Base-by-base conservation (phyloP, 352 stramenopile genomes). In the Aphanomyces invadans region DNA sequence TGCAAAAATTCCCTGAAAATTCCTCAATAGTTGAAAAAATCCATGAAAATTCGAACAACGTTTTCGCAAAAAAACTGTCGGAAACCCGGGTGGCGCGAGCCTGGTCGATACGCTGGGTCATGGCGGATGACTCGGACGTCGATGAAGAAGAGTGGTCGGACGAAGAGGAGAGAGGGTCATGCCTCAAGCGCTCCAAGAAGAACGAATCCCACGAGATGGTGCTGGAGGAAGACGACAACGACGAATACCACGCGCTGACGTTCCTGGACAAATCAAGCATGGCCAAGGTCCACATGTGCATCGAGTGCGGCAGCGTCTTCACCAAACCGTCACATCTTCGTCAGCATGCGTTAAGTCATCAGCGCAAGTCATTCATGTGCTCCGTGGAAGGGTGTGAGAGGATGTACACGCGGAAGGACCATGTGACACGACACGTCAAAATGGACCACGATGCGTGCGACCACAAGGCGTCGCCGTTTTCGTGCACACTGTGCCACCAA, bases 351-450 rank as follows among this genome's bases (percentile, higher is more conserved):
- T 38, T 64, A 5, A 52, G 36, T 26, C 55, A 64, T 23, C 11
- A 36, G 17, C n/a, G 17, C 3, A 46, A 64, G 39, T 19, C 31
- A n/a, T 64, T 64, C 36, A 31, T 53, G 4, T 64, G 55, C 26
- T 23, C 32, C 12, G 21, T 32, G 29, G 44, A 66, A 7, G 44
- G 21, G 21, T 57, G 59, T 44, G 42, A 45, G 5, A 66, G 56
- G 26, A 11, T 54, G 42, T 26, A 61, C 23, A 71, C 71, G 42
- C 70, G 66, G 28, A 70, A 72, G 46, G 71, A 76, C 65, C 72
- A 76, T 31, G 45, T 76, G 9, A 21, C 28, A 0, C 68, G 68
- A 2, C 71, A 76, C 64, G 39, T 39, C 4, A 55, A 64, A 33
- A 62, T 65, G 0, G 70, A 70, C 36, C 71, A 76, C 51, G 19